phyloP scores from a whole-genome alignment of 108 stramenopile genomes.

The Cyclostephanos invisitatus region DNA sequence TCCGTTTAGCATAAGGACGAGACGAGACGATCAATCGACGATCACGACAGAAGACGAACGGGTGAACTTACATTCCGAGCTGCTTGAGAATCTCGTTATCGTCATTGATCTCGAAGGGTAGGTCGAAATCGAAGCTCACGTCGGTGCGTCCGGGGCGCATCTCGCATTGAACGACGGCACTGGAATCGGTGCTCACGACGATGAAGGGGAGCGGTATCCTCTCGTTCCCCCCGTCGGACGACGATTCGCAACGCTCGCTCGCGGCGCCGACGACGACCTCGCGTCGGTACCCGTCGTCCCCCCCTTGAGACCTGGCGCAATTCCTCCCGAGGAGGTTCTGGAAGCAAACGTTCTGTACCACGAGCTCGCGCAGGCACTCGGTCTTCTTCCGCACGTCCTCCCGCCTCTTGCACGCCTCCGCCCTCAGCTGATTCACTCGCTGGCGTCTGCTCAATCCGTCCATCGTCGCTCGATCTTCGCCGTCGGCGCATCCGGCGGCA shows the following conservation, averaged over 20 bases:
- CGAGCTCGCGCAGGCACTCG: slow-evolving; percentile 75
- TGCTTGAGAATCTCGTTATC: slow-evolving; percentile 93
- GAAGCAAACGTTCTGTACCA: slow-evolving; percentile 88
- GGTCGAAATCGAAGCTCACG: slow-evolving; percentile 90
- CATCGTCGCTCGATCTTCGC: neutral
- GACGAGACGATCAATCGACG: neutral
- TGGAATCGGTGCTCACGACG: slow-evolving; percentile 80
- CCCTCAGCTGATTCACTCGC: slow-evolving; percentile 54
- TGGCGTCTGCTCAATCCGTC: slow-evolving; percentile 38
- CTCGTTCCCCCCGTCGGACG: slow-evolving; percentile 57
- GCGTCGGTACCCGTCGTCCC: too few relatives aligned
- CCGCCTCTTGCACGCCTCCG: slow-evolving; percentile 49
- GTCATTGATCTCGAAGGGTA: slow-evolving; percentile 94
- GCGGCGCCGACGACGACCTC: too few relatives aligned
- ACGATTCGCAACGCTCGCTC: too few relatives aligned
- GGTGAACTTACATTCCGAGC: slow-evolving; percentile 85
- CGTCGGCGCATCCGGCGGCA: neutral
- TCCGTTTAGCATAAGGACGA: neutral
- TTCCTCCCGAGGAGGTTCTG: slow-evolving; percentile 82
- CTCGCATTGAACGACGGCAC: slow-evolving; percentile 90
- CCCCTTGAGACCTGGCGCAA: slow-evolving; percentile 30
- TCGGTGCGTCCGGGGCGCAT: slow-evolving; percentile 84
- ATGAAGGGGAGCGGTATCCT: slow-evolving; percentile 92
- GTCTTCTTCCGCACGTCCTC: slow-evolving; percentile 66
- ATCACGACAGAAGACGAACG: neutral